phyloP scores from a whole-genome alignment of 768 basidiomycete species.

The Kwoniella heveanensis region DNA sequence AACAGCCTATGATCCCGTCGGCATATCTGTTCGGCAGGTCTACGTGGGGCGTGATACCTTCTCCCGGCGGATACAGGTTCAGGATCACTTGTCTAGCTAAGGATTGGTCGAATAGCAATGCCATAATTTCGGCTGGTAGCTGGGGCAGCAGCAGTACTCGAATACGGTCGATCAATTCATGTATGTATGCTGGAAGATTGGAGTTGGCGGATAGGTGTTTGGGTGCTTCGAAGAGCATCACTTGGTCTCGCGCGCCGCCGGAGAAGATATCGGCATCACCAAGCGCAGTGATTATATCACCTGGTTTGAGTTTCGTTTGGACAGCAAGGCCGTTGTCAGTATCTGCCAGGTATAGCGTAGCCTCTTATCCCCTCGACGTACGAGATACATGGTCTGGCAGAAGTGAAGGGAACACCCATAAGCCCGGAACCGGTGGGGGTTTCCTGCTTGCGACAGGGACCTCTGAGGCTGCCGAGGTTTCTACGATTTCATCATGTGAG shows the following conservation, averaged over 20 bases:
- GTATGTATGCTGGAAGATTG: slow-evolving; percentile 61
- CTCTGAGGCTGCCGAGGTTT: too few species aligned
- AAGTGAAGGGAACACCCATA: slow-evolving; percentile 41
- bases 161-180: slow-evolving; percentile 63
- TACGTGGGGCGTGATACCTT: slow-evolving; percentile 85
- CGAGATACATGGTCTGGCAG: slow-evolving; percentile 33
- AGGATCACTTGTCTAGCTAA: slow-evolving; percentile 79
- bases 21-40: slow-evolving; percentile 81
- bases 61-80: slow-evolving; percentile 84
- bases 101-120: slow-evolving; percentile 50
- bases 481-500: too few species aligned
- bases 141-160: slow-evolving; percentile 61
- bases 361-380: slow-evolving; percentile 30
- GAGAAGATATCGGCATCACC: slow-evolving; percentile 45
- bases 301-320: too few species aligned
- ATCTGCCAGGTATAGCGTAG: too few species aligned
- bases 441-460: slow-evolving; percentile 4
- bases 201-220: slow-evolving; percentile 9
- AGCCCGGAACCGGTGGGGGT: slow-evolving; percentile 45
- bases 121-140: slow-evolving; percentile 62
- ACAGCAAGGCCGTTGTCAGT: too few species aligned
- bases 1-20: slow-evolving; percentile 87
- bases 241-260: slow-evolving; percentile 65
- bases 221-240: slow-evolving; percentile 78
- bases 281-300: slow-evolving; percentile 25